These are phyloP conservation scores for Hortaea werneckii DNA, from an alignment of 2,329 filamentous ascomycete genomes.

Conservation along the genomic window DNA sequence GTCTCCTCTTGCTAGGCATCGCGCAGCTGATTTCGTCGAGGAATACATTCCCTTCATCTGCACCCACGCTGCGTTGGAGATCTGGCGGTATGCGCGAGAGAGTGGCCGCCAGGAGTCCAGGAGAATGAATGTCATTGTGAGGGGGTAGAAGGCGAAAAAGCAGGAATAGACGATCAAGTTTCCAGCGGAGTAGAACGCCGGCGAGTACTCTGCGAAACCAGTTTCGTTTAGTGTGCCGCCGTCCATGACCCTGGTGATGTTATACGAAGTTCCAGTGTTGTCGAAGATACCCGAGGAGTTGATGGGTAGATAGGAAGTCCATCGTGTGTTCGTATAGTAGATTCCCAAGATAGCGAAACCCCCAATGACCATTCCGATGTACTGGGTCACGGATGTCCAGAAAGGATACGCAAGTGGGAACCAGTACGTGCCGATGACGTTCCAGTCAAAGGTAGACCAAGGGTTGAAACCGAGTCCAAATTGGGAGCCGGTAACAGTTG, in stretches of 20 bases:
- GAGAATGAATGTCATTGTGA: conserved; percentile 7
- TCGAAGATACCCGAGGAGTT: conserved; percentile 76
- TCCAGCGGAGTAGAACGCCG: conserved; percentile 5
- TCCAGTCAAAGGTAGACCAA: conserved; percentile 78
- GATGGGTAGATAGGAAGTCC: conserved; percentile 77
- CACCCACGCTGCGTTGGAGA: neutral
- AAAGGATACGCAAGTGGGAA: conserved; percentile 48
- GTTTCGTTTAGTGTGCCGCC: neutral
- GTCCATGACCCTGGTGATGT: conserved; percentile 63
- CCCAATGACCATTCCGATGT: conserved; percentile 39
- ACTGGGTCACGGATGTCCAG: conserved; percentile 56
- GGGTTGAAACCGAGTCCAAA: conserved; percentile 72
- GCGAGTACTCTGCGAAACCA: neutral
- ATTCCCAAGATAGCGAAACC: conserved; percentile 45
- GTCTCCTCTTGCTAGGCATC: neutral
- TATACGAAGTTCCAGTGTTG: conserved; percentile 68
- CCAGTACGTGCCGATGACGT: conserved; percentile 27
- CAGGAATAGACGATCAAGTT: conserved; percentile 4
- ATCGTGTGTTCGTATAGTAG: conserved; percentile 73
- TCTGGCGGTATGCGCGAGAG: neutral
- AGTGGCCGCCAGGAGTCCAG: conserved; percentile 4
- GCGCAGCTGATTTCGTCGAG: neutral
- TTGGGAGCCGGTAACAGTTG: conserved; percentile 48
- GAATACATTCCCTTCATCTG: neutral
- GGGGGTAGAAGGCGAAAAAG: conserved; percentile 7